Evolutionary conservation across 805 yeast genomes (phyloP), one percentile per base, ranked within the genome.

Genomic region (Ogataea pini): DNA sequence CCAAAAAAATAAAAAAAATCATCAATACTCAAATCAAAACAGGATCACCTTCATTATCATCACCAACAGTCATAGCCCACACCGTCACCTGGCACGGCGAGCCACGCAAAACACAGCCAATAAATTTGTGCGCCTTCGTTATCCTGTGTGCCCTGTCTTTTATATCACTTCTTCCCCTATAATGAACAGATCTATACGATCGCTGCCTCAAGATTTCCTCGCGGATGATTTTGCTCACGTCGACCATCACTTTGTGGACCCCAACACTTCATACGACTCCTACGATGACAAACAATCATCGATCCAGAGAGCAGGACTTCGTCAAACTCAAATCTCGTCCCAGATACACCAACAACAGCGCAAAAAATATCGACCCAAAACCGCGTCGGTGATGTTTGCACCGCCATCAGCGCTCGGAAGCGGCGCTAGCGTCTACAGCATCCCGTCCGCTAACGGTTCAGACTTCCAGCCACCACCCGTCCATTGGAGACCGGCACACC

Each of bases 261-360:
- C 17, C 14, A 16, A 34, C 13, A 36, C 34, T 7, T 54, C 58
- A 0, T 38, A 55, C 7, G 65, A 62, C 44, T 46, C 48, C 2
- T 64, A 63, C 49, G 69, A 62, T 41, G 70, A 66, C 46, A 55
- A 59, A 20, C 44, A 47, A 4, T 58, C 69, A 1, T 49, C 65
- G 1, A 52, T 59, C 8, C 57, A 61, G 20, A 54, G 62, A 27
- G 66, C 64, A 1, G 71, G 71, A 0, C 50, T 67, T 5, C 56
- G 70, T 33, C 63, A 63, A 36, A 64, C 70, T 1, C 56, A 58
- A 43, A 44, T 64, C 14, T 49, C 62, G 4, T 48, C 61, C 7
- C 67, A 59, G 34, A 46, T 65, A 10, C 57, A 60, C 28, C 52
- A 44, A 12, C 56, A 60, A 32, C 59, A 55, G 37, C 60, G 58